phyloP scores from a whole-genome alignment of 2,329 filamentous ascomycete species.

The Trichophyton equinum region DNA sequence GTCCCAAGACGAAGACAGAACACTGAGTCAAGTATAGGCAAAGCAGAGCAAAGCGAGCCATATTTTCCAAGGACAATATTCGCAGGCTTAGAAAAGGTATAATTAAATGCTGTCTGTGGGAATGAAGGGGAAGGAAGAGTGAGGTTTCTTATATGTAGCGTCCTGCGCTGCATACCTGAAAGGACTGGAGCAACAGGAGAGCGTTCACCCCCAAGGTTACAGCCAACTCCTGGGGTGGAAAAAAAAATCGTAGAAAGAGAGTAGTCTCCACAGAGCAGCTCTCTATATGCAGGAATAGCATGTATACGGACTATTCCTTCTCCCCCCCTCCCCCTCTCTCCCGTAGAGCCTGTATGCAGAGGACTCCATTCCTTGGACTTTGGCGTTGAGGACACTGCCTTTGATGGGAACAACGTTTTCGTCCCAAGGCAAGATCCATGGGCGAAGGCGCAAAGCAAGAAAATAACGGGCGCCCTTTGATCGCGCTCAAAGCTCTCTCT shows the following conservation, averaged over 20 bases:
- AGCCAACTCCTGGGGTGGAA: neutral
- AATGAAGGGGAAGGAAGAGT: neutral
- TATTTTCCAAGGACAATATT: neutral
- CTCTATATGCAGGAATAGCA: neutral
- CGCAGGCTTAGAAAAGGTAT: neutral
- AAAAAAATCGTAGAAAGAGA: neutral
- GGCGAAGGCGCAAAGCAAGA: neutral
- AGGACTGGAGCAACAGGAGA: neutral
- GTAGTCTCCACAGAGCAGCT: neutral
- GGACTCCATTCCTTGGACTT: neutral
- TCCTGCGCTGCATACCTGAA: neutral
- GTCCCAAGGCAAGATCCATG: neutral
- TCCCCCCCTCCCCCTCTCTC: no score
- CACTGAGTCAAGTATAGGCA: neutral
- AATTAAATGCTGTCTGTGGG: neutral
- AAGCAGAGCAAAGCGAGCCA: neutral
- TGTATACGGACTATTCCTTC: neutral
- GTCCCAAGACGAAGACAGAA: constrained; percentile 5
- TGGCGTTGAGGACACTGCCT: neutral
- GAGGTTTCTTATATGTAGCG: neutral
- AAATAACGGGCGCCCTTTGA: neutral
- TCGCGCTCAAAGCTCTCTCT: neutral
- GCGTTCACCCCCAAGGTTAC: neutral
- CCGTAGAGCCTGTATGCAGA: neutral
- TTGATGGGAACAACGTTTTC: neutral